These are phyloP conservation scores for Solidago caesia DNA, from an alignment of 129 eudicot species.

Conservation along the genomic window DNA sequence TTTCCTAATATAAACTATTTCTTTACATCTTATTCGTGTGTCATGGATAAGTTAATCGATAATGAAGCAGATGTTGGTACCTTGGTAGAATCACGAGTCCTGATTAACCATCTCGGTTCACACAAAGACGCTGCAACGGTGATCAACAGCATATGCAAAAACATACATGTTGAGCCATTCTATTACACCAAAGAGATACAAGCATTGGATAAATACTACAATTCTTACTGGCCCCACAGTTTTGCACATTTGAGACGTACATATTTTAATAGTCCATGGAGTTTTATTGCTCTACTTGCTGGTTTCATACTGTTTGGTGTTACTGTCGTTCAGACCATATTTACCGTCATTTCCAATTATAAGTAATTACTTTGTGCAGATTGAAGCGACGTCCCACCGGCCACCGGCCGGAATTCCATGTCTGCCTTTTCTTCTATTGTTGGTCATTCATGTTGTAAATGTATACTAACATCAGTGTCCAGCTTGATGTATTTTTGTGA, in stretches of 20 bases:
- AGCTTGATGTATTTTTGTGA: no score
- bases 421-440: no score
- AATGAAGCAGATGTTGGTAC: background rate
- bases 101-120: background rate
- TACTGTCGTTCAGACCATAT: background rate
- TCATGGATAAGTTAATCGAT: background rate
- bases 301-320: background rate
- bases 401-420: no score
- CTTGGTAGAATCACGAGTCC: background rate
- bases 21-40: conserved; percentile 3
- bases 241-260: background rate
- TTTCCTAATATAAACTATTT: background rate
- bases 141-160: no score
- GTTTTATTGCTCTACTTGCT: background rate
- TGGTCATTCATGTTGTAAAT: no score
- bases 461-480: no score
- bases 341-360: no score
- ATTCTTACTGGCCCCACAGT: background rate
- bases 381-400: no score
- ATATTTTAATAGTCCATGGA: background rate
- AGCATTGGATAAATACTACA: background rate
- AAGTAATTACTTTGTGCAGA: no score
- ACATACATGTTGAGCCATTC: background rate
- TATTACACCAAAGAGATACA: background rate
- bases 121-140: no score